Evolutionary conservation across 1,284 basidiomycete species (phyloP).

Genomic region (Sparassis latifolia): DNA sequence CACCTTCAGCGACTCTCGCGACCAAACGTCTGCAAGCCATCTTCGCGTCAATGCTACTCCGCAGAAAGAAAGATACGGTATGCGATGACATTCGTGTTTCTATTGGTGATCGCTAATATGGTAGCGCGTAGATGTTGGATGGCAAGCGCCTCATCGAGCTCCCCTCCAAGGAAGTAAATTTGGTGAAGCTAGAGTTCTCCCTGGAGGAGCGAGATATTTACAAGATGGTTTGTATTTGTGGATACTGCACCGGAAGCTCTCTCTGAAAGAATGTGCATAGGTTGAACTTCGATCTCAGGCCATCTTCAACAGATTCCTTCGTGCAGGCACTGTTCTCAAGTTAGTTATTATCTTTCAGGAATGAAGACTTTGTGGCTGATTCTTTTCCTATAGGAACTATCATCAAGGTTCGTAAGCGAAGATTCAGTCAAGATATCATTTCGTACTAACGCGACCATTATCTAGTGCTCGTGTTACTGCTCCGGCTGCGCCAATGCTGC

Average conservation of each 20-base stretch:
- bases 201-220: conserved; percentile 56
- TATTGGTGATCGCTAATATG: background rate
- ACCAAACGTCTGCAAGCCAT: conserved; percentile 46
- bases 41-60: conserved; percentile 42
- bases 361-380: background rate
- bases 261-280: conserved; percentile 18
- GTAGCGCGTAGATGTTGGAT: conserved; percentile 33
- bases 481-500: conserved; percentile 59
- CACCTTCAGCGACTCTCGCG: conserved; percentile 26
- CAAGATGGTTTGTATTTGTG: conserved; percentile 30
- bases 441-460: too few relatives aligned
- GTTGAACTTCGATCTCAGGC: conserved; percentile 49
- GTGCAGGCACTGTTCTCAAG: conserved; percentile 53
- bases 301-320: conserved; percentile 51
- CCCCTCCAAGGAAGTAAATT: conserved; percentile 47
- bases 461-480: conserved; percentile 43
- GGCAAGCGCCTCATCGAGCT: conserved; percentile 54
- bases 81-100: conserved; percentile 45
- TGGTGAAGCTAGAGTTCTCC: conserved; percentile 48
- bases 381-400: background rate
- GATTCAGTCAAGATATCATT: too few relatives aligned
- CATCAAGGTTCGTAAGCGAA: conserved; percentile 1
- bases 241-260: background rate
- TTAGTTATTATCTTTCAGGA: conserved; percentile 13
- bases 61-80: conserved; percentile 54